Percentiles rank a stretch among this genome's conserved stretches.
Conservation (phyloP, 768 basidiomycete species). For the Lentinula aciculospora region DNA sequence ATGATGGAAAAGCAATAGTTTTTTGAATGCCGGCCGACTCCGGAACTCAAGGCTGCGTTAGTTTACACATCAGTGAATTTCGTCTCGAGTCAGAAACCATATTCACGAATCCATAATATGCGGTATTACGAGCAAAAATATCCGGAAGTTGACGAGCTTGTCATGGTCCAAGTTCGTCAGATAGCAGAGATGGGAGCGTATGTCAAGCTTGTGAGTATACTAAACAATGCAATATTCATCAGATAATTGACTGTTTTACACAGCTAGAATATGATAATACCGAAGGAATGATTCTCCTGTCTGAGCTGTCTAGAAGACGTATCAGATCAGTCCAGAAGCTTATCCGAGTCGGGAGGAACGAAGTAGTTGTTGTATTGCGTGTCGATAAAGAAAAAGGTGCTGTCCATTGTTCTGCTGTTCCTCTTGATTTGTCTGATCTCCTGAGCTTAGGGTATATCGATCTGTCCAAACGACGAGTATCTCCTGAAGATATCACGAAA, state of each 20-base stretch:
- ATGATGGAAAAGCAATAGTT: no score
- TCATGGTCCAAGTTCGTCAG: conserved; percentile 99
- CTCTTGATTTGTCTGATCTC: neutral
- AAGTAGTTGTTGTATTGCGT: conserved; percentile 95
- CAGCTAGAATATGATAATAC: conserved; percentile 99
- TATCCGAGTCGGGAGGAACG: conserved; percentile 95
- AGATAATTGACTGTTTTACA: neutral
- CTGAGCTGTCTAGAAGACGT: conserved; percentile 92
- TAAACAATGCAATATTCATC: neutral
- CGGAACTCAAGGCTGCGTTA: no score
- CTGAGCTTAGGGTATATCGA: conserved; percentile 86
- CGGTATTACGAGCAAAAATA: conserved; percentile 92
- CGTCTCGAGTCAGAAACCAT: neutral
- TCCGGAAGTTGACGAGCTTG: conserved; percentile 95
- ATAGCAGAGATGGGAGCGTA: conserved; percentile 99
- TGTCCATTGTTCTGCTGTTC: conserved; percentile 14
- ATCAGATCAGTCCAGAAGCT: conserved; percentile 97
- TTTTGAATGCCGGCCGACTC: no score
- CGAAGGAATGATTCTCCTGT: conserved; percentile 99
- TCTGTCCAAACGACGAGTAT: conserved; percentile 96
- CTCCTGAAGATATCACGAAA: conserved; percentile 97
- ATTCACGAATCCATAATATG: conserved; percentile 47
- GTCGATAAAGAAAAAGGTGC: conserved; percentile 99
- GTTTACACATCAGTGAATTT: neutral
- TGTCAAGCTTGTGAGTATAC: conserved; percentile 79